phyloP scores from a whole-genome alignment of 2,329 filamentous ascomycete genomes.

The Alternaria sp. region DNA sequence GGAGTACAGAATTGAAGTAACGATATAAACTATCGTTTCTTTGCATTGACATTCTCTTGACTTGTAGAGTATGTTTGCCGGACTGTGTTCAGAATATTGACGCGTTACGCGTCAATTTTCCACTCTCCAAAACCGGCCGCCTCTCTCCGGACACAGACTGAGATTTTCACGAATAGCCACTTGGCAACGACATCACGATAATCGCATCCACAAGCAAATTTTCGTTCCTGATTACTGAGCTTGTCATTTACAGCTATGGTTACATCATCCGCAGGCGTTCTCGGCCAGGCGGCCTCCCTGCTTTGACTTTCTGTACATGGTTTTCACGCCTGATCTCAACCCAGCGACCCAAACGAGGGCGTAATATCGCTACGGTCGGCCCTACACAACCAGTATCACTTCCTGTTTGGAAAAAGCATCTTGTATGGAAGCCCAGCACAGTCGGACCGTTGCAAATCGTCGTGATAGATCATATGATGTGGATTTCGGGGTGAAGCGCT shows the following conservation, averaged over 20 bases:
- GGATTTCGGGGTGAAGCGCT: accelerated
- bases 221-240: background rate
- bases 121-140: background rate
- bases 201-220: background rate
- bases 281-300: background rate
- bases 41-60: accelerated
- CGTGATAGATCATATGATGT: background rate
- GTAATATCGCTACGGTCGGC: background rate
- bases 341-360: background rate
- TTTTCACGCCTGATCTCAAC: background rate
- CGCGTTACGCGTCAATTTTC: background rate
- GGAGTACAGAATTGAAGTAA: background rate
- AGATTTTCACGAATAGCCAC: background rate
- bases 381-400: background rate
- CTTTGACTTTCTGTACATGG: background rate
- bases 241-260: background rate
- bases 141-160: background rate
- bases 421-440: background rate
- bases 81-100: background rate
- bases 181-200: background rate
- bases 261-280: background rate
- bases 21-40: background rate
- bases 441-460: background rate
- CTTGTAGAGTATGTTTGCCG: background rate
- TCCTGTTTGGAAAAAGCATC: background rate